Evolutionary conservation across 345 rosid species (phyloP), one percentile per base, ranked within the genome.

Genomic region (Rhizophora apiculata): DNA sequence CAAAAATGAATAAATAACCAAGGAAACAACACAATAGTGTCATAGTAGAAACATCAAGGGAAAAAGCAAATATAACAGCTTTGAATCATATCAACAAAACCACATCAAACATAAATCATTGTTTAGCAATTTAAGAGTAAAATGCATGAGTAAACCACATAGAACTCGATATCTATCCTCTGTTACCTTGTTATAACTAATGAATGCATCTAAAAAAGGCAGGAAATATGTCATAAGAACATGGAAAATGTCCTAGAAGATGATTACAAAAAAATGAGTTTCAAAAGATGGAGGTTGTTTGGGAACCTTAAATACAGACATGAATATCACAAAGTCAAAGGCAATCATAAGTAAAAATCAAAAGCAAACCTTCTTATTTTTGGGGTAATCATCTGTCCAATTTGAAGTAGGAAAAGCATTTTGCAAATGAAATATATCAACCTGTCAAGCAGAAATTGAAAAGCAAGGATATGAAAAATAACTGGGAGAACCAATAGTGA

Each of bases 301-400:
- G 3, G 49, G 19, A 43, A 13, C 49, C 49, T 3, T 3, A 43
- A 43, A 18, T 3, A 43, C 18, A 15, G 5, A 43, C 49, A 43
- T 43, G 19, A 43, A 43, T 11, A 43, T 62, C 60, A 61, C 30
- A 56, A 11, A 8, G 19, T 2, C n/a, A 29, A 64, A 56, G 24
- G 32, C 57, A 31, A 55, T 39, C 36, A 72, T 48, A 29, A 73
- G 56, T 61, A 60, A 24, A 63, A 36, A 10, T 18, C 29, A 52
- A 62, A 55, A 61, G 65, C 63, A 51, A 51, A 92, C 99, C 97
- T 81, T 92, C 81, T 87, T 92, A 81, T 88, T 82, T 72, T 83
- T 88, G 75, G 18, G 70, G 71, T 92, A 92, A 64, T 87, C 91
- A 74, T 85, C 97, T 82, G 78, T 88, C 99, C 99, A 95, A 65